These are phyloP conservation scores for Scleromitrula shiraiana DNA, from an alignment of 2,329 filamentous ascomycete species.

Conservation along the genomic window DNA sequence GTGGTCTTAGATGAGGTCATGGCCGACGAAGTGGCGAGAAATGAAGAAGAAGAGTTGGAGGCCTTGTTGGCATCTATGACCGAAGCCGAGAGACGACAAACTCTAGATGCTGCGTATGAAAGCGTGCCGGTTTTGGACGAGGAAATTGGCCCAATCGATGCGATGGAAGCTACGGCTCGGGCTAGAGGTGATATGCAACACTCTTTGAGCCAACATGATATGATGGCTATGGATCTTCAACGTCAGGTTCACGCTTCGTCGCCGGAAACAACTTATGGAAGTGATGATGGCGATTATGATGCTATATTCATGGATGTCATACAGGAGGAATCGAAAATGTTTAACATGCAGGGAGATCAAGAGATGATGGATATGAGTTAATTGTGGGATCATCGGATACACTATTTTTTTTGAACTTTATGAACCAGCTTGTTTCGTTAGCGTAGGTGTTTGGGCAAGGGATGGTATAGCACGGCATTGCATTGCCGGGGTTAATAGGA, in stretches of 20 bases:
- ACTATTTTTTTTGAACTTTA: background rate
- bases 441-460: constrained; percentile 20
- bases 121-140: constrained; percentile 8
- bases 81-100: constrained; percentile 22
- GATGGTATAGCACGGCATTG: constrained; percentile 5
- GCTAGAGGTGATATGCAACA: background rate
- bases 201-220: background rate
- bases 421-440: constrained; percentile 12
- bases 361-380: constrained; percentile 16
- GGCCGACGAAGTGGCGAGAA: constrained; percentile 42
- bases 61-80: constrained; percentile 44
- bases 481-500: constrained; percentile 6
- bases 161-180: background rate
- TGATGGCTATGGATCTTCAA: constrained; percentile 4
- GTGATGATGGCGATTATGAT: constrained; percentile 54
- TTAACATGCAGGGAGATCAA: constrained; percentile 3
- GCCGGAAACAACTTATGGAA: constrained; percentile 23
- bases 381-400: background rate
- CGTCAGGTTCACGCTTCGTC: constrained; percentile 2
- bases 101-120: constrained; percentile 3
- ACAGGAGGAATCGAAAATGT: constrained; percentile 34
- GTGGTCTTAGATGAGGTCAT: constrained; percentile 32
- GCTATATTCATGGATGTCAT: constrained; percentile 58
- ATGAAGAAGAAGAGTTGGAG: constrained; percentile 51
- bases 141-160: constrained; percentile 2